A percentile compares a stretch with the other conserved stretches of the same genome.
Conservation (phyloP, 2,329 filamentous ascomycete genomes). For the Dactylellina cionopaga region DNA sequence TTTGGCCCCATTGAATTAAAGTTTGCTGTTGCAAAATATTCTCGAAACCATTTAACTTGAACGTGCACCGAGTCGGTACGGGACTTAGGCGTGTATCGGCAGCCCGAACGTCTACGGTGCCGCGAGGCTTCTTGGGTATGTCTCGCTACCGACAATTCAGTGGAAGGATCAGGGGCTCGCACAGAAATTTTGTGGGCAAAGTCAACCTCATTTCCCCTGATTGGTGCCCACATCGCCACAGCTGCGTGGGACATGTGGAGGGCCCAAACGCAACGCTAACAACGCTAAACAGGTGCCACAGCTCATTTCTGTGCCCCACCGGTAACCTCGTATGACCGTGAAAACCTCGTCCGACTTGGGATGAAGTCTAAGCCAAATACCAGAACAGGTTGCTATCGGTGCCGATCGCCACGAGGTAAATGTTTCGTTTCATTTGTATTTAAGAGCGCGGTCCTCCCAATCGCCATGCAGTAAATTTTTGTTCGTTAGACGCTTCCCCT, state of each 20-base stretch:
- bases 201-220: conserved; percentile 29
- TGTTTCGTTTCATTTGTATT: conserved; percentile 44
- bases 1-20: too few relatives aligned
- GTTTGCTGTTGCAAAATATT: too few relatives aligned
- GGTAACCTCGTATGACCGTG: conserved; percentile 11
- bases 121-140: conserved; percentile 11
- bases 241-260: conserved; percentile 7
- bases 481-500: conserved; percentile 32
- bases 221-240: conserved; percentile 46
- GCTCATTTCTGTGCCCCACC: conserved; percentile 29
- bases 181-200: not conserved
- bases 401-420: conserved; percentile 37
- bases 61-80: not conserved
- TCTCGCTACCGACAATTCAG: conserved; percentile 24
- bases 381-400: conserved; percentile 21
- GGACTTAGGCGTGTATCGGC: conserved; percentile 24
- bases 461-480: conserved; percentile 4
- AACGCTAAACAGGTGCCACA: conserved; percentile 31
- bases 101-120: conserved; percentile 15
- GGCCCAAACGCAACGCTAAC: conserved; percentile 45
- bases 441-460: conserved; percentile 26
- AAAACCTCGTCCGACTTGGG: conserved; percentile 19
- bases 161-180: conserved; percentile 36
- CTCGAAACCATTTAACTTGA: conserved; percentile 5
- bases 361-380: conserved; percentile 1